These are phyloP conservation scores for Henningerozyma blattae DNA, from an alignment of 805 yeast genomes.

Conservation along the genomic window DNA sequence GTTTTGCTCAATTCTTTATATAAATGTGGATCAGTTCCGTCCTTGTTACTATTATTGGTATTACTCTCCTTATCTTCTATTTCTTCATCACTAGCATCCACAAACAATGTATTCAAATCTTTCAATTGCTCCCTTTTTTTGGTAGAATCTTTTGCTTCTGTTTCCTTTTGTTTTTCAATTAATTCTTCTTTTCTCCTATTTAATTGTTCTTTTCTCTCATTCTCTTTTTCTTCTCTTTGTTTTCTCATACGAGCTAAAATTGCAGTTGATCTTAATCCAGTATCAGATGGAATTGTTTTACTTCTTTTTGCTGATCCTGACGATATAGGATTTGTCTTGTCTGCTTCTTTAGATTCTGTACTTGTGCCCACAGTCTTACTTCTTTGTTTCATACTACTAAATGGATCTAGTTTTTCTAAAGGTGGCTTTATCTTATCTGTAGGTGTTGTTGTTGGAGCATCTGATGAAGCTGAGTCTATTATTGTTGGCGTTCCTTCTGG, in stretches of 20 bases:
- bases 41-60: neutral
- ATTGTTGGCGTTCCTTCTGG: neutral
- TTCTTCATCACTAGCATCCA: constrained; percentile 17
- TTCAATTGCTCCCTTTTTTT: constrained; percentile 21
- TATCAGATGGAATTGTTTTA: constrained; percentile 1
- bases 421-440: neutral
- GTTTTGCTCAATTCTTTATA: neutral
- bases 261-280: constrained; percentile 21
- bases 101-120: constrained; percentile 19
- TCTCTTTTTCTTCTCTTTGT: constrained; percentile 21
- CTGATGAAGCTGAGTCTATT: constrained; percentile 6
- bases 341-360: constrained; percentile 1
- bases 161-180: constrained; percentile 3
- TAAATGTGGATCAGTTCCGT: neutral
- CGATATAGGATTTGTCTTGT: neutral
- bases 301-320: neutral
- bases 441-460: constrained; percentile 3
- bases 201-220: constrained; percentile 17
- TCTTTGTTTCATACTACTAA: constrained; percentile 1
- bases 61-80: constrained; percentile 2
- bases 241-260: constrained; percentile 22
- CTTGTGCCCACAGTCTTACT: constrained; percentile 9
- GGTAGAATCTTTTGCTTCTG: constrained; percentile 8
- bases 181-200: constrained; percentile 14
- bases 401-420: neutral